Percentiles rank a stretch among this genome's conserved stretches.
Evolutionary conservation across 176 grass and related monocot genomes (phyloP).

Genomic region (Coix lacrymajobi): DNA sequence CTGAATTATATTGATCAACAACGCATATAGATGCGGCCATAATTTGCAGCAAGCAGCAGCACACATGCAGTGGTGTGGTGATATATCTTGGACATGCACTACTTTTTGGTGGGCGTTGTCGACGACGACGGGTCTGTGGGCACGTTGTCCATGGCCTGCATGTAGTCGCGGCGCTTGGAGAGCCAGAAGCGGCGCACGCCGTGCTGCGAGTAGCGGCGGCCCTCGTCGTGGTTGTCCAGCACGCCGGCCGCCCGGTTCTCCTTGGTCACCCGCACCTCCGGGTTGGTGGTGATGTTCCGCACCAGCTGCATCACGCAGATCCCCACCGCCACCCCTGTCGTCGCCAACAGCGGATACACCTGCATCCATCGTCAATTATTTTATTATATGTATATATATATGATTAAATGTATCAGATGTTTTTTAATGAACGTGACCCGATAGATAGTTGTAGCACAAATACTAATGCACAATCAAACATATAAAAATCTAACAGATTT

Average conservation of each 20-base stretch:
- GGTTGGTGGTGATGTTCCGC: constrained; percentile 64
- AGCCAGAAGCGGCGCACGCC: constrained; percentile 49
- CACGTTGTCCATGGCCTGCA: constrained; percentile 37
- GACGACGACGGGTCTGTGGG: constrained; percentile 15
- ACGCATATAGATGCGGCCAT: too few species aligned
- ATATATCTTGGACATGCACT: too few species aligned
- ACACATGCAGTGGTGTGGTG: too few species aligned
- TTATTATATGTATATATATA: too few species aligned
- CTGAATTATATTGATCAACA: too few species aligned
- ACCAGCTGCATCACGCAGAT: constrained; percentile 73
- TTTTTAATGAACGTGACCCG: too few species aligned
- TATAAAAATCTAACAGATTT: too few species aligned
- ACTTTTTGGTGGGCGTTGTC: not conserved
- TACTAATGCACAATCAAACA: too few species aligned
- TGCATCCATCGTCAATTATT: not conserved
- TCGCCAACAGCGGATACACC: constrained; percentile 58
- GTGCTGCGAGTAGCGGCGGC: constrained; percentile 56
- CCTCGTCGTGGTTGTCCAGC: constrained; percentile 61
- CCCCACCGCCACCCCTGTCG: constrained; percentile 41
- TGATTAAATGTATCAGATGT: too few species aligned
- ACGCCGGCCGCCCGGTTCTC: constrained; percentile 57
- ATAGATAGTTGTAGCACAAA: too few species aligned
- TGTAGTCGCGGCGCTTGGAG: constrained; percentile 39
- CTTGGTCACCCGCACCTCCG: constrained; percentile 69
- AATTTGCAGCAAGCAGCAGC: too few species aligned